phyloP scores from a whole-genome alignment of 108 stramenopile species.

The Pseudonitzschia delicatissima region DNA sequence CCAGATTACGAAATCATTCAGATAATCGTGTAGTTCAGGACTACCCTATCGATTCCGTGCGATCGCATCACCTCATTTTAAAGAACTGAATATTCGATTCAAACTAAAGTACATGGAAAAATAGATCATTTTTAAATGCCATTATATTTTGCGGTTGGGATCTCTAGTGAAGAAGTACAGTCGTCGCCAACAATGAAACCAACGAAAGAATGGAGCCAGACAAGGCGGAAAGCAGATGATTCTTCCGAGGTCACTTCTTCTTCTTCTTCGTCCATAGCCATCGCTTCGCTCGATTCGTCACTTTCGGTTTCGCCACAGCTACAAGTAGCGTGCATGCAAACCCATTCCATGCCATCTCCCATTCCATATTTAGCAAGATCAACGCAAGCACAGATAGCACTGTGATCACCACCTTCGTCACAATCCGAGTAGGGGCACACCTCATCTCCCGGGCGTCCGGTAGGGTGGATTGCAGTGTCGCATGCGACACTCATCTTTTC shows the following conservation, averaged over 20 bases:
- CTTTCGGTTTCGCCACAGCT: slow-evolving; percentile 8
- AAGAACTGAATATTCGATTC: no score
- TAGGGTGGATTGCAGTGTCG: slow-evolving; percentile 23
- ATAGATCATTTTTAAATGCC: no score
- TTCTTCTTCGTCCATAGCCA: neutral
- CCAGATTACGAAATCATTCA: no score
- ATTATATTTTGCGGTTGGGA: no score
- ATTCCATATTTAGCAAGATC: slow-evolving; percentile 18
- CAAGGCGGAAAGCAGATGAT: neutral
- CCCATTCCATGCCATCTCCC: slow-evolving; percentile 19
- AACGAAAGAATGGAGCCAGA: neutral
- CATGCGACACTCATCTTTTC: neutral
- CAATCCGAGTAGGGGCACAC: slow-evolving; percentile 21
- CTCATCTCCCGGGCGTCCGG: slow-evolving; percentile 17
- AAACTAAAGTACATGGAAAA: no score
- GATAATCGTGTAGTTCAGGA: no score
- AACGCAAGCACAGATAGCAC: slow-evolving; percentile 22
- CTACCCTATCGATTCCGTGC: no score
- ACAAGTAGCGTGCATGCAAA: slow-evolving; percentile 26
- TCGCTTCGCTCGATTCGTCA: neutral
- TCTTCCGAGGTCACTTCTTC: neutral
- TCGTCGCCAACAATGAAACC: neutral
- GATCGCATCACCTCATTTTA: no score
- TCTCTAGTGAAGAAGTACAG: neutral
- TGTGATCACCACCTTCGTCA: slow-evolving; percentile 21